Evolutionary conservation across 2,329 filamentous ascomycete species (phyloP), one percentile per base, ranked within the genome.

Genomic region (Uncinocarpus reesii): DNA sequence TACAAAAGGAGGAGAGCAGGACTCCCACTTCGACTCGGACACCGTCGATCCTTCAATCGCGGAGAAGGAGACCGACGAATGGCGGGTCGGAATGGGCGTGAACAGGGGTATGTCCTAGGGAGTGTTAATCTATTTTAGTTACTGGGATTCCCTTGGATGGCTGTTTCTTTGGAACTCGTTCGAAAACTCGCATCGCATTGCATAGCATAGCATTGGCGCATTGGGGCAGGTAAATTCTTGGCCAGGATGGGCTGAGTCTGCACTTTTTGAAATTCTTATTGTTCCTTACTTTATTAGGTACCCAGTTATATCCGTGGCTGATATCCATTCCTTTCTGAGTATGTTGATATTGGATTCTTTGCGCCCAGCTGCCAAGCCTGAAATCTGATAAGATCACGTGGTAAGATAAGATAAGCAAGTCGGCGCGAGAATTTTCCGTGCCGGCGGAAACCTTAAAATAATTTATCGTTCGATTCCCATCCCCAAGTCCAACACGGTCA

Each of bases 1-100:
- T 67, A 7, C 59, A 61, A 11, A 63, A 70, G 15, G 66, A 70
- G n/a, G 65, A 69, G 18, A 48, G 52, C 23, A 59, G 63, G 38
- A 53, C 61, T 6, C 57, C 65, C 23, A 62, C 47, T 47, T 63
- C 64, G 1, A 52, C 61, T 45, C 63, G 65, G 31, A 58, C 62
- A 24, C 56, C 60, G n/a, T 57, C 57, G 34, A 63, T 65, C 7
- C 59, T 68, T 28, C 60, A 68, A 44, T 60, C 63, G 31, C 61
- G 65, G 38, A 62, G 66, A 15, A 62, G 65, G 26, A 63, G 63
- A 29, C 63, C 59, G 26, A 65, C 64, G 18, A 61, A 60, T 48
- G 55, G 56, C n/a, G 65, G 66, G 32, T 52, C 62, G n/a, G 65
- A 68, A 36, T 67, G 65, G 62, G 53, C 58, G 29, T 62, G 53